These are phyloP conservation scores for Bondarzewia mesenterica DNA, from an alignment of 1,284 basidiomycete genomes.

Conservation along the genomic window DNA sequence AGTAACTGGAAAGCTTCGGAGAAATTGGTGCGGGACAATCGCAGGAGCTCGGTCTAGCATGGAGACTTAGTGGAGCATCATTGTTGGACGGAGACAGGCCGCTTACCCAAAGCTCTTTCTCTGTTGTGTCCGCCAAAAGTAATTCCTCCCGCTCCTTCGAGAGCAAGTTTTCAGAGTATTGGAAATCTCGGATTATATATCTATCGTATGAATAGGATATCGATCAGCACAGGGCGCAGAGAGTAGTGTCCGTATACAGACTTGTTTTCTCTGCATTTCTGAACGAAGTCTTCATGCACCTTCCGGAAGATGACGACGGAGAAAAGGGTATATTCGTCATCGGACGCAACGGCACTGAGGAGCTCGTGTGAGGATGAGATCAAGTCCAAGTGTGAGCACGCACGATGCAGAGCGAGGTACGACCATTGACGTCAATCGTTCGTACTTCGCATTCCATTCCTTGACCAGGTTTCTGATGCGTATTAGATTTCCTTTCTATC, in stretches of 20 bases:
- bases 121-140: slow-evolving; percentile 72
- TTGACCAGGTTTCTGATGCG: slow-evolving; percentile 66
- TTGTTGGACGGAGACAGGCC: neutral
- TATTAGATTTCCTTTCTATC: too few relatives aligned
- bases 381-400: slow-evolving; percentile 17
- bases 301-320: slow-evolving; percentile 89
- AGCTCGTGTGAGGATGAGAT: slow-evolving; percentile 4
- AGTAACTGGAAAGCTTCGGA: slow-evolving; percentile 94
- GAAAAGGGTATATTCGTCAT: slow-evolving; percentile 88
- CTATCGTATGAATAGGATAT: slow-evolving; percentile 32
- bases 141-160: slow-evolving; percentile 81
- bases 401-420: slow-evolving; percentile 93
- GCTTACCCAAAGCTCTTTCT: slow-evolving; percentile 95
- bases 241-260: slow-evolving; percentile 24
- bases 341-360: slow-evolving; percentile 59
- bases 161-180: slow-evolving; percentile 84
- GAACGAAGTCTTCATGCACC: slow-evolving; percentile 86
- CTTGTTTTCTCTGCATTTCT: slow-evolving; percentile 96
- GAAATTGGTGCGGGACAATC: slow-evolving; percentile 91
- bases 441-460: slow-evolving; percentile 88
- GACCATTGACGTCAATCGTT: slow-evolving; percentile 83
- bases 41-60: slow-evolving; percentile 91
- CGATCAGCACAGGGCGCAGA: neutral
- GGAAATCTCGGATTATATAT: slow-evolving; percentile 91
- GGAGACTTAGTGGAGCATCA: neutral